phyloP scores from a whole-genome alignment of 2,329 filamentous ascomycete genomes.

The Sarocladiaceae sp. region DNA sequence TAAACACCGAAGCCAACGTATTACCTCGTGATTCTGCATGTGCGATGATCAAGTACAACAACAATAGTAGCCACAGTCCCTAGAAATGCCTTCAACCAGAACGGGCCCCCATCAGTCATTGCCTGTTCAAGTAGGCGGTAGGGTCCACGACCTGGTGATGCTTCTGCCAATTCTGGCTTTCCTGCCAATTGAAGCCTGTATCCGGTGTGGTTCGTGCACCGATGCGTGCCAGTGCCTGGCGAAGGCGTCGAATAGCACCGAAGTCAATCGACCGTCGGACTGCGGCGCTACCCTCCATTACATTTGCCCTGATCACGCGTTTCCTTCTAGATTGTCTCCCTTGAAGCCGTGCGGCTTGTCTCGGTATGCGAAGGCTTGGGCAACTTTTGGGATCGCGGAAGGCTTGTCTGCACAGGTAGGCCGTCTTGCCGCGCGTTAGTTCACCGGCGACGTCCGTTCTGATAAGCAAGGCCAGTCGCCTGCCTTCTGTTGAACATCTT shows the following conservation, averaged over 20 bases:
- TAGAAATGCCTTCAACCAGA: no score
- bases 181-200: not conserved
- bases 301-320: not conserved
- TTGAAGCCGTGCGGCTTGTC: slow-evolving; percentile 5
- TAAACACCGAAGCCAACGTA: no score
- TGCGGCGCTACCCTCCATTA: not conserved
- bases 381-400: not conserved
- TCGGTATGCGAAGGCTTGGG: not conserved
- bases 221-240: slow-evolving; percentile 1
- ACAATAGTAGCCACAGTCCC: no score
- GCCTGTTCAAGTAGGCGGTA: slow-evolving; percentile 1
- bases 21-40: no score
- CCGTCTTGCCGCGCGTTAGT: no score
- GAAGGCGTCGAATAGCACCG: not conserved
- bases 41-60: no score
- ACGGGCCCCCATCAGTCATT: no score
- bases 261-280: not conserved
- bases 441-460: no score
- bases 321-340: not conserved
- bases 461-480: no score
- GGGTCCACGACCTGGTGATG: slow-evolving; percentile 5
- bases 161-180: not conserved
- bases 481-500: no score
- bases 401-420: no score
- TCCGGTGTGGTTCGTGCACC: not conserved